Evolutionary conservation across 2,329 filamentous ascomycete genomes (phyloP).

Genomic region (Lomentospora prolificans): DNA sequence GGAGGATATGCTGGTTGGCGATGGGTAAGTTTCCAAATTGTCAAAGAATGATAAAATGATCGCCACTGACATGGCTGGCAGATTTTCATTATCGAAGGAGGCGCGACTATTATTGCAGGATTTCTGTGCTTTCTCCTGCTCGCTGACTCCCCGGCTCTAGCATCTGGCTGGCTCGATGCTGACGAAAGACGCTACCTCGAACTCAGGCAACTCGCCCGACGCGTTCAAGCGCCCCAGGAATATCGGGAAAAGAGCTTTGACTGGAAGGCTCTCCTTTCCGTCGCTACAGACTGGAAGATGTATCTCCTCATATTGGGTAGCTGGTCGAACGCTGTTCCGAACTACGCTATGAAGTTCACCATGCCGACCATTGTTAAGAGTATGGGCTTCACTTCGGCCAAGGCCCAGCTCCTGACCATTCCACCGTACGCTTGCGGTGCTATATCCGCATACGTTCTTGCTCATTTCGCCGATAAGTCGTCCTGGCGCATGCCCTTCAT

Average conservation of each 20-base stretch:
- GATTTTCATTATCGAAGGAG: slow-evolving; percentile 59
- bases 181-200: slow-evolving; percentile 33
- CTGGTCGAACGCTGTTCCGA: slow-evolving; percentile 13
- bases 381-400: slow-evolving; percentile 16
- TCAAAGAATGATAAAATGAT: too few relatives aligned
- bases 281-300: slow-evolving; percentile 49
- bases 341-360: slow-evolving; percentile 33
- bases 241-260: slow-evolving; percentile 47
- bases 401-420: slow-evolving; percentile 18
- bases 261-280: slow-evolving; percentile 41
- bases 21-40: too few relatives aligned
- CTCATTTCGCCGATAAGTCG: slow-evolving; percentile 4
- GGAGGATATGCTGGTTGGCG: slow-evolving; percentile 64
- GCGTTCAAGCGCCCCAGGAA: slow-evolving; percentile 29
- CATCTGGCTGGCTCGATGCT: slow-evolving; percentile 33
- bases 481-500: slow-evolving; percentile 10
- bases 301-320: slow-evolving; percentile 22
- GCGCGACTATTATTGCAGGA: slow-evolving; percentile 34
- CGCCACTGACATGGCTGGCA: too few relatives aligned
- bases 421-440: slow-evolving; percentile 15
- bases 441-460: slow-evolving; percentile 8
- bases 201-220: slow-evolving; percentile 23
- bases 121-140: slow-evolving; percentile 39
- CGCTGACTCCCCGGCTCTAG: slow-evolving; percentile 48
- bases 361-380: slow-evolving; percentile 16